Base-by-base conservation (phyloP, 1,284 basidiomycete genomes). In the Ustilago loliicola region DNA sequence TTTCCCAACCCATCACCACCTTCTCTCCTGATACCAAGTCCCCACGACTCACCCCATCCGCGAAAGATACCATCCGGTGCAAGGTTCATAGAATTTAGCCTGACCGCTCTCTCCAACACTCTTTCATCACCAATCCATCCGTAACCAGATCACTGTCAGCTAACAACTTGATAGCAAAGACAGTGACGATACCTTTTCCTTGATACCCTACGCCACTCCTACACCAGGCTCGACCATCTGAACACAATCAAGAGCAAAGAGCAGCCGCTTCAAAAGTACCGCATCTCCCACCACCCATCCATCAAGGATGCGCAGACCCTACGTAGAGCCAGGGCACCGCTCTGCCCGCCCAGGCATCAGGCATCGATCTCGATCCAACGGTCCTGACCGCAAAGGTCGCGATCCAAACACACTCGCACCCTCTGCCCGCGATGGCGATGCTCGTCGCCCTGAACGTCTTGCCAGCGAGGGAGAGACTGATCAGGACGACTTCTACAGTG, bases 311-410 rank as follows among this genome's bases (percentile, higher is more conserved):
- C 63, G 75, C 8, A 61, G 71, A 61, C 75, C 70, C 15, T 77
- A 66, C 64, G 71, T 73, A 25, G 75, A 77, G 67, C 66, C 70
- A 4, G 71, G 75, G 19, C 68, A 71, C 19, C 76, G 72, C 54
- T 75, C 76, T 13, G 72, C 72, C 19, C 67, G 72, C 8, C 76
- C 72, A 23, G 72, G 66, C 53, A 73, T 77, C 52, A 67, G 71
- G 19, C 75, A 77, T 42, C 63, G 71, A n/a, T 60, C 70, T 29
- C 71, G 71, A 27, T 60, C 62, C 53, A 62, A 73, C 47, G 71
- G 75, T 2, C 70, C 70, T 23, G 75, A 77, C 42, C 70, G 71
- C 21, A 77, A 73, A 38, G 71, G 71, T 17, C 66, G 75, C 32
- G 75, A 74, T 29, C 75, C 71, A 11, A 63, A 45, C 51, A 64